A percentile compares a stretch with the other conserved stretches of the same genome.
phyloP scores from a whole-genome alignment of 1,139 yeast genomes.

The Tardiomyces digboiensis region DNA sequence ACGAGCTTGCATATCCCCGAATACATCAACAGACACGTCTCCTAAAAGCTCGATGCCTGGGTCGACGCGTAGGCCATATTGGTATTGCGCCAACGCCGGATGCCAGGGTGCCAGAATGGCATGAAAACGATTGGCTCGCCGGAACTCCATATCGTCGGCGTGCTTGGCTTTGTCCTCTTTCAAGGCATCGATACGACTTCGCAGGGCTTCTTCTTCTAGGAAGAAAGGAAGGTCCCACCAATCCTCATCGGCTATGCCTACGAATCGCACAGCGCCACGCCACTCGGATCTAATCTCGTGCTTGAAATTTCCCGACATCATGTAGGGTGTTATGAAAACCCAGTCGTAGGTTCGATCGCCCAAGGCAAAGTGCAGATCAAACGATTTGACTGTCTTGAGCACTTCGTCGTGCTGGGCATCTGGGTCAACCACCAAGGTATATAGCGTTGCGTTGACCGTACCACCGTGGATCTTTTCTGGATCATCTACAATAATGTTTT shows the following conservation, averaged over 20 bases:
- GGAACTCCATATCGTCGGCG: neutral
- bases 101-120: neutral
- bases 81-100: neutral
- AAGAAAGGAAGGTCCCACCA: neutral
- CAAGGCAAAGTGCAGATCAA: neutral
- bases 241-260: neutral
- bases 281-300: neutral
- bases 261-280: neutral
- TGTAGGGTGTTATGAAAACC: neutral
- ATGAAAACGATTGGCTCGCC: neutral
- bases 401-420: neutral
- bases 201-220: neutral
- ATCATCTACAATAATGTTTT: neutral
- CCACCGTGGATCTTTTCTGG: neutral
- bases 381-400: neutral
- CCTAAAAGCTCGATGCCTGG: neutral
- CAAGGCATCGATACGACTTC: neutral
- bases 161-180: neutral
- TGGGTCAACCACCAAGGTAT: neutral
- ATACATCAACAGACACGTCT: neutral
- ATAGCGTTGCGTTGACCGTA: neutral
- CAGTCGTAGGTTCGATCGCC: neutral
- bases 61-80: neutral
- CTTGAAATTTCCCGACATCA: neutral
- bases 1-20: neutral